A percentile compares a stretch with the other conserved stretches of the same genome.
Evolutionary conservation across 2,329 filamentous ascomycete species (phyloP).

Genomic region (Parascedosporium putredinis): DNA sequence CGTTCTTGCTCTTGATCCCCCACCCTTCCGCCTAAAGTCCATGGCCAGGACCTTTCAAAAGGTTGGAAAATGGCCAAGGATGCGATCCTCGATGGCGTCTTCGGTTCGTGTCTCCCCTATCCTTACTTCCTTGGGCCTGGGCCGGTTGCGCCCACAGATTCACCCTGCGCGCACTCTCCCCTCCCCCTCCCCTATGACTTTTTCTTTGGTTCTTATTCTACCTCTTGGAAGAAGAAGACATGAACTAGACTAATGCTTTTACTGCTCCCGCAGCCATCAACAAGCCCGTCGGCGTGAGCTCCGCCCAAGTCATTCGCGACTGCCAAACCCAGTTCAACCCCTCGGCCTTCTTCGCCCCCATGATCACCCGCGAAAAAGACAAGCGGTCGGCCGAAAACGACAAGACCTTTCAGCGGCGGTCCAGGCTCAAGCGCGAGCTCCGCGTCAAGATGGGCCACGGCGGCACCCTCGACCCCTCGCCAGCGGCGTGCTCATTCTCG

Average conservation of each 20-base stretch:
- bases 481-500: conserved; percentile 83
- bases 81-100: conserved; percentile 44
- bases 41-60: conserved; percentile 3
- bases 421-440: conserved; percentile 44
- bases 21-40: not conserved
- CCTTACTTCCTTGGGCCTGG: not conserved
- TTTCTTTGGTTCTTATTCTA: not conserved
- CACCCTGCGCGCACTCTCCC: conserved; percentile 8
- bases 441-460: conserved; percentile 94
- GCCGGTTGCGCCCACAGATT: too few relatives aligned
- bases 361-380: conserved; percentile 54
- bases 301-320: conserved; percentile 81
- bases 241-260: conserved; percentile 4
- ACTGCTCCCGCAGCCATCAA: conserved; percentile 58
- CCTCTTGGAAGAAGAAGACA: not conserved
- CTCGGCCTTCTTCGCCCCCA: conserved; percentile 68
- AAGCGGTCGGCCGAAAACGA: conserved; percentile 46
- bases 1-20: too few relatives aligned
- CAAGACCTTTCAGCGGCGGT: conserved; percentile 49
- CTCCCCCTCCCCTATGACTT: not conserved
- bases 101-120: conserved; percentile 33
- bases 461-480: conserved; percentile 87
- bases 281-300: conserved; percentile 80
- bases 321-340: conserved; percentile 76
- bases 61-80: conserved; percentile 41